Percentiles rank a stretch among this genome's conserved stretches.
Evolutionary conservation across 169 alveolate genomes (phyloP).

Genomic region (Plasmodium inui): DNA sequence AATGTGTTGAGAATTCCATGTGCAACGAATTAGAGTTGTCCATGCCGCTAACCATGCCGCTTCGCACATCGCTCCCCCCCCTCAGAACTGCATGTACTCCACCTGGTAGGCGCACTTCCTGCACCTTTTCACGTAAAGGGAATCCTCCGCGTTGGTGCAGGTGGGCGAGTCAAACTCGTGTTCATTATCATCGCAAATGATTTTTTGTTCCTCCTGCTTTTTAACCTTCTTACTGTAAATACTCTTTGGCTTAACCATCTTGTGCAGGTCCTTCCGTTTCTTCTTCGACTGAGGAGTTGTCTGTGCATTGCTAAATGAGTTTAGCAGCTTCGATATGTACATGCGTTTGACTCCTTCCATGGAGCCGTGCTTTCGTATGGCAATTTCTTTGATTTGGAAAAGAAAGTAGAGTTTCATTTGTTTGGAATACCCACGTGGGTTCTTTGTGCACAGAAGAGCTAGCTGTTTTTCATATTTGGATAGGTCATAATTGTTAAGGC

Average conservation of each 20-base stretch:
- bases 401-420: conserved; percentile 59
- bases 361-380: conserved; percentile 69
- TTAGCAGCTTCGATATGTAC: conserved; percentile 23
- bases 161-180: conserved; percentile 46
- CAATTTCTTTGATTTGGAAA: conserved; percentile 73
- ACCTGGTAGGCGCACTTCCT: conserved; percentile 32
- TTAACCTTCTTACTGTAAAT: conserved; percentile 40
- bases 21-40: neutral
- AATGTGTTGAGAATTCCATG: neutral
- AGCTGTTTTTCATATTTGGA: conserved; percentile 44
- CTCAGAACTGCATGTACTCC: conserved; percentile 49
- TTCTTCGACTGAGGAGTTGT: neutral
- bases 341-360: conserved; percentile 9
- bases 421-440: conserved; percentile 68
- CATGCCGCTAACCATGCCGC: neutral
- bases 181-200: conserved; percentile 51
- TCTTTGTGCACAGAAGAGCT: conserved; percentile 35
- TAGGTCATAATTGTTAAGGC: conserved; percentile 31
- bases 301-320: neutral
- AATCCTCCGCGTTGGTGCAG: conserved; percentile 36
- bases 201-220: conserved; percentile 18
- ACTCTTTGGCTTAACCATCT: conserved; percentile 20
- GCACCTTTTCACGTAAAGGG: conserved; percentile 21
- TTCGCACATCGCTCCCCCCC: neutral
- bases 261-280: conserved; percentile 26